Conservation (phyloP, 352 stramenopile species). For the Thraustotheca clavata region DNA sequence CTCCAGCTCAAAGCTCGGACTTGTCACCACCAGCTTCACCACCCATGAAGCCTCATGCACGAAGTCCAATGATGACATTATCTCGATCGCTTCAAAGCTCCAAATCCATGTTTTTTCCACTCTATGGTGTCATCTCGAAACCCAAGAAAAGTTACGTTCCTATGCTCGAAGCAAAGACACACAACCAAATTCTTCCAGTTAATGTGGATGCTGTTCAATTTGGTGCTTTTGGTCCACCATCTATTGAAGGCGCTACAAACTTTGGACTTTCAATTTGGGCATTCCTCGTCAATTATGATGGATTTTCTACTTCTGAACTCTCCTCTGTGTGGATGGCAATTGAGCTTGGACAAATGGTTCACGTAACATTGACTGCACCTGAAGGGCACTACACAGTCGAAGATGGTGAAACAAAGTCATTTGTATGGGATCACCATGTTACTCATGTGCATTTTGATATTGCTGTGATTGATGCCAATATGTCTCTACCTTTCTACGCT, state of each 20-base stretch:
- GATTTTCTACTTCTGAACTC: neutral
- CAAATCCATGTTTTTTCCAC: neutral
- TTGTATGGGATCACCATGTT: neutral
- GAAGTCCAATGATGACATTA: neutral
- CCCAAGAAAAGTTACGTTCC: neutral
- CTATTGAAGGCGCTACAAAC: neutral
- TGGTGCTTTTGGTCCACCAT: neutral
- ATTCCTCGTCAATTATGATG: neutral
- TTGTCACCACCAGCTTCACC: neutral
- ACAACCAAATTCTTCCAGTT: neutral
- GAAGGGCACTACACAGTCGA: neutral
- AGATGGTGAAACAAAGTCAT: neutral
- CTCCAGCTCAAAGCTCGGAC: neutral
- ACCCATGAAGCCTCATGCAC: neutral
- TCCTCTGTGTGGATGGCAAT: neutral
- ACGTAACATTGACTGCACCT: neutral
- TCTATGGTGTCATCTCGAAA: neutral
- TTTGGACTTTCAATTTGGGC: neutral
- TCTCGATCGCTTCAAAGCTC: neutral
- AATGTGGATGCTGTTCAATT: neutral
- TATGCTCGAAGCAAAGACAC: neutral
- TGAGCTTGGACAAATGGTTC: conserved; percentile 1
- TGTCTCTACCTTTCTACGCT: neutral
- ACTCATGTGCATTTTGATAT: neutral
- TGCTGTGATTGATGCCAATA: neutral